Evolutionary conservation across 1,139 yeast species (phyloP).

Genomic region (Kluyveromyces sp.): DNA sequence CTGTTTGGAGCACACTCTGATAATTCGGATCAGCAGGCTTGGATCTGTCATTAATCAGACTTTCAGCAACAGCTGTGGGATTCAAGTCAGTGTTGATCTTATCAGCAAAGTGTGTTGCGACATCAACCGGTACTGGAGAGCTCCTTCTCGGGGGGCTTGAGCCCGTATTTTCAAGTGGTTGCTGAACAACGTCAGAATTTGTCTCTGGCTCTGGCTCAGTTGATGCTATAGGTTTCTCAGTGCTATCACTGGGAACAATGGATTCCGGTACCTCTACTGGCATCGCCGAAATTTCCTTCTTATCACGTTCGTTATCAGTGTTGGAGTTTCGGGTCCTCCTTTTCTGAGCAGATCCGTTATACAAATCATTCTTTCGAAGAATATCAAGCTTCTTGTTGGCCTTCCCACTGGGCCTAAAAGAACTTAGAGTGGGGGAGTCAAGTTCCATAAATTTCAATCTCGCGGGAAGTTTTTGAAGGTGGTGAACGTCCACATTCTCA

Average conservation of each 20-base stretch:
- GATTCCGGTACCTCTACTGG: background rate
- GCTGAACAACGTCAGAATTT: too few species aligned
- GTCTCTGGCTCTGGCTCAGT: too few species aligned
- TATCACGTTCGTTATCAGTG: background rate
- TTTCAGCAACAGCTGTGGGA: too few species aligned
- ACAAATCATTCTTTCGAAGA: background rate
- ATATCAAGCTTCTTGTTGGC: background rate
- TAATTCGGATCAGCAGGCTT: too few species aligned
- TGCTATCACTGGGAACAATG: background rate
- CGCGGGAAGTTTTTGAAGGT: constrained; percentile 23
- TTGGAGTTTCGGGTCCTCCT: constrained; percentile 1
- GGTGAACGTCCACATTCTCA: constrained; percentile 19
- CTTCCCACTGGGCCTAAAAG: background rate
- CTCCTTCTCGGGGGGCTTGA: too few species aligned
- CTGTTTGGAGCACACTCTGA: too few species aligned
- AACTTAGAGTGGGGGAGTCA: background rate
- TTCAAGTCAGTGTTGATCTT: too few species aligned
- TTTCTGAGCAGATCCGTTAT: background rate
- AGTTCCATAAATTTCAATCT: constrained; percentile 17
- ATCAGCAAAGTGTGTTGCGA: too few species aligned
- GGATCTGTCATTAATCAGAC: too few species aligned
- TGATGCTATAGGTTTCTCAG: background rate
- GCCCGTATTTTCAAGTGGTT: too few species aligned
- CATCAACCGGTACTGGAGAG: too few species aligned
- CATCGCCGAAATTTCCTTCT: background rate